Conservation (phyloP, 192 early-diverging fungal species). For the Backusella tarrabulga region DNA sequence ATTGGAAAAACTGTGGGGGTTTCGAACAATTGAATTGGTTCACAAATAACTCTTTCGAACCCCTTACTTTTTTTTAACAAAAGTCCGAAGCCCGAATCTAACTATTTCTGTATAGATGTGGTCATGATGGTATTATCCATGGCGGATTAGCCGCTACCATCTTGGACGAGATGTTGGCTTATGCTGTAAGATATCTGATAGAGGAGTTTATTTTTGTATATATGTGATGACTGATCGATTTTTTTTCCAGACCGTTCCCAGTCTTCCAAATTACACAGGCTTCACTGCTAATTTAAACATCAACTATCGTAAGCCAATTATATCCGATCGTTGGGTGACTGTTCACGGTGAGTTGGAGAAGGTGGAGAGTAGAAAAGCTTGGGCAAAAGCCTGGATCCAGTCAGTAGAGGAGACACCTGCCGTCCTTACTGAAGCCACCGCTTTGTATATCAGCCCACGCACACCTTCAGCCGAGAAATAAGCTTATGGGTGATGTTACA, state of each 20-base stretch:
- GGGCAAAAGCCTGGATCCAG: slow-evolving; percentile 23
- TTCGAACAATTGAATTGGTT: background rate
- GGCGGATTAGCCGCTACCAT: slow-evolving; percentile 59
- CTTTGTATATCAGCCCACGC: slow-evolving; percentile 26
- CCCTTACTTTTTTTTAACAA: background rate
- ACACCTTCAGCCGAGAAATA: slow-evolving; percentile 1
- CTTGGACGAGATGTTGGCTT: slow-evolving; percentile 32
- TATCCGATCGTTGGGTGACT: slow-evolving; percentile 26
- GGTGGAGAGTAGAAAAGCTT: slow-evolving; percentile 29
- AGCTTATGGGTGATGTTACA: background rate
- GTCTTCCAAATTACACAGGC: slow-evolving; percentile 26
- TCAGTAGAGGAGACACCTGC: slow-evolving; percentile 21
- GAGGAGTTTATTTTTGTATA: background rate
- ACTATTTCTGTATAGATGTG: slow-evolving; percentile 40
- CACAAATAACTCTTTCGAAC: background rate
- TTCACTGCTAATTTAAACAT: slow-evolving; percentile 33
- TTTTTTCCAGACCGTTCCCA: slow-evolving; percentile 11
- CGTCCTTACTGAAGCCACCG: slow-evolving; percentile 19
- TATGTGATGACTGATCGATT: background rate
- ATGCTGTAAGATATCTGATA: slow-evolving; percentile 25
- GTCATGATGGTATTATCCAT: slow-evolving; percentile 79
- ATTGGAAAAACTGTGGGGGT: background rate
- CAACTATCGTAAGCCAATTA: slow-evolving; percentile 26
- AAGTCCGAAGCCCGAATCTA: background rate
- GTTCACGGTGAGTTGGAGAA: slow-evolving; percentile 18